Evolutionary conservation across 805 yeast species (phyloP).

Genomic region (Teunomyces lycoperdinae): DNA sequence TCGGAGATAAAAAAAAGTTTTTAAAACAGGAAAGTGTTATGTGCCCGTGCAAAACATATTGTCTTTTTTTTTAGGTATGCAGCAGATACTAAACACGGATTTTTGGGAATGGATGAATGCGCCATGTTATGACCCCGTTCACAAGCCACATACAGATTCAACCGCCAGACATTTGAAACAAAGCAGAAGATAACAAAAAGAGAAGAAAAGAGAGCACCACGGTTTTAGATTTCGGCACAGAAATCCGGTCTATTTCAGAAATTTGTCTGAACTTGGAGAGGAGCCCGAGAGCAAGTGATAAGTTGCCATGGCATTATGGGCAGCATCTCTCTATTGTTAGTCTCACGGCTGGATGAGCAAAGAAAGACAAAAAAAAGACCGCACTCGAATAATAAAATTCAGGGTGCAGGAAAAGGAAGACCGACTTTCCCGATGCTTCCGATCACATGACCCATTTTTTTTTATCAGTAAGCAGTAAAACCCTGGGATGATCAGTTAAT

Average conservation of each 20-base stretch:
- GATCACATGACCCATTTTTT: constrained; percentile 9
- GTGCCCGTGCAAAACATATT: neutral
- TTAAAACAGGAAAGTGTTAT: neutral
- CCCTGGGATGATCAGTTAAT: constrained; percentile 1
- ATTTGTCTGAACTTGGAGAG: no score
- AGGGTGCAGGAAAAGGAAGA: neutral
- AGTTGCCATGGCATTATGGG: no score
- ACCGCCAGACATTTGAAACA: neutral
- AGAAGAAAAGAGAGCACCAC: neutral
- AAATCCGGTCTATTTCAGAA: no score
- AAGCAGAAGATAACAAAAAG: no score
- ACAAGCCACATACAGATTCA: neutral
- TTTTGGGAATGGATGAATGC: neutral
- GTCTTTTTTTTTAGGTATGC: neutral
- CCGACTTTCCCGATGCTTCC: constrained; percentile 9
- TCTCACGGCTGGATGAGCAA: neutral
- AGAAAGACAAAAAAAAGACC: neutral
- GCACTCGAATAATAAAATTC: neutral
- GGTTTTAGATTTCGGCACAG: no score
- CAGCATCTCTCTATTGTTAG: no score
- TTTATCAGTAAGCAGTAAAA: neutral
- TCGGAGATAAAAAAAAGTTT: neutral
- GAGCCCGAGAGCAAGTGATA: no score
- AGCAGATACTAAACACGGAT: neutral
- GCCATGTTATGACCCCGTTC: neutral